Percentiles rank a stretch among this genome's conserved stretches.
Evolutionary conservation across 2,329 filamentous ascomycete genomes (phyloP).

Genomic region (Albophoma yamanashiensis): DNA sequence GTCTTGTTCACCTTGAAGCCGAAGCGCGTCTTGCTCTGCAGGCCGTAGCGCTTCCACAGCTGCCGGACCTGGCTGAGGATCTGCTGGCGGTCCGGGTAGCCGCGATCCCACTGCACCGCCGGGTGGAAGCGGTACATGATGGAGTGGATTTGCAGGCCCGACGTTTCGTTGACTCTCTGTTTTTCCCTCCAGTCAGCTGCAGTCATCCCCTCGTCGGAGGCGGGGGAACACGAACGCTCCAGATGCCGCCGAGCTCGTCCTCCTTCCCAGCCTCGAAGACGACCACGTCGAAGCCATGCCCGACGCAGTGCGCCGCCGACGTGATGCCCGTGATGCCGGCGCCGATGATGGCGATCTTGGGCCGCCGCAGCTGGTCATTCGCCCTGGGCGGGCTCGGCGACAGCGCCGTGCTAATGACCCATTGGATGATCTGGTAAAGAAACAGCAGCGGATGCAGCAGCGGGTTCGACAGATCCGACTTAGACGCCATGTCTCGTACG

Average conservation of each 20-base stretch:
- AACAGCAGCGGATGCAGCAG: conserved; percentile 46
- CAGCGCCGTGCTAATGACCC: conserved; percentile 51
- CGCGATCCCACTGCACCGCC: conserved; percentile 59
- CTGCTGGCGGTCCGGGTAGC: conserved; percentile 69
- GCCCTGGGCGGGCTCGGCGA: conserved; percentile 59
- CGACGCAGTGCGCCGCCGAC: conserved; percentile 70
- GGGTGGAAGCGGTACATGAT: conserved; percentile 86
- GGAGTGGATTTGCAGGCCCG: conserved; percentile 72
- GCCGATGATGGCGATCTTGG: conserved; percentile 59
- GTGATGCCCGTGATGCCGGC: conserved; percentile 67
- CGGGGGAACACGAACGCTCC: conserved; percentile 47
- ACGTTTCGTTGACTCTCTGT: conserved; percentile 71
- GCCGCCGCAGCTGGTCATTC: conserved; percentile 42
- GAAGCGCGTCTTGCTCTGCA: conserved; percentile 63
- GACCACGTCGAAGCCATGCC: conserved; percentile 73
- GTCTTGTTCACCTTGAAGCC: conserved; percentile 58
- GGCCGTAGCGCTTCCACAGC: conserved; percentile 65
- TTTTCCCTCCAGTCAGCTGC: background rate
- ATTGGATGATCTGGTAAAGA: conserved; percentile 56
- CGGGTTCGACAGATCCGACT: conserved; percentile 24
- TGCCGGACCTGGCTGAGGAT: conserved; percentile 62
- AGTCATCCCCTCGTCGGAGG: background rate
- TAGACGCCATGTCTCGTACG: conserved; percentile 18
- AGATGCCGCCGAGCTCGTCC: conserved; percentile 65
- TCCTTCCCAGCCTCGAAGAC: conserved; percentile 65